phyloP scores from a whole-genome alignment of 164 flowering plant species.

The Tetrastigma voinierianum region DNA sequence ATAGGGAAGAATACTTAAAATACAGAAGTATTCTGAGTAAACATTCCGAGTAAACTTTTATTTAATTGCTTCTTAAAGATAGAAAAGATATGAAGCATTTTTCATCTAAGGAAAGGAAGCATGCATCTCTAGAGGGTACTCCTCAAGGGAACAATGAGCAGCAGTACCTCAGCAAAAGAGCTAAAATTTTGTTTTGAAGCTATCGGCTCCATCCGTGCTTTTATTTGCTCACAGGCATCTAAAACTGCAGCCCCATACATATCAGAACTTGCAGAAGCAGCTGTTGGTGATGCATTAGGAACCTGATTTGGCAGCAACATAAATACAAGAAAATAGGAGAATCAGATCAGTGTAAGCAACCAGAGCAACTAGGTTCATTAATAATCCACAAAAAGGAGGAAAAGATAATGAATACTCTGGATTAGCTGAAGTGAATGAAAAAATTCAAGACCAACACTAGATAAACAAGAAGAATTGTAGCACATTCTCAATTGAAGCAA shows the following conservation, averaged over 20 bases:
- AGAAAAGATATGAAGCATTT: not conserved
- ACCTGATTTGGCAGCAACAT: slow-evolving; percentile 43
- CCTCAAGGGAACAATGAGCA: not conserved
- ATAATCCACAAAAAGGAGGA: not conserved
- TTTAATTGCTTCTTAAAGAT: not conserved
- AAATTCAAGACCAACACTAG: not conserved
- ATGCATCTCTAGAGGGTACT: not conserved
- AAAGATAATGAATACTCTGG: not conserved
- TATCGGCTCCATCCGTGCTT: slow-evolving; percentile 85
- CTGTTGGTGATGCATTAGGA: slow-evolving; percentile 96
- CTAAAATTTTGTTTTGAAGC: slow-evolving; percentile 45
- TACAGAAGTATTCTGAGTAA: too few species aligned
- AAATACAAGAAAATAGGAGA: not conserved
- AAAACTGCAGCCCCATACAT: slow-evolving; percentile 97
- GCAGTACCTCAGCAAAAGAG: slow-evolving; percentile 80
- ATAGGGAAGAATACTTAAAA: too few species aligned
- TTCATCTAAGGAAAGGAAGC: not conserved
- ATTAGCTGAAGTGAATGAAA: not conserved
- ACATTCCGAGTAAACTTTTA: not conserved
- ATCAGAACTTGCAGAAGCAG: slow-evolving; percentile 99
- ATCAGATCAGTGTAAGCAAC: not conserved
- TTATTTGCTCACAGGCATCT: slow-evolving; percentile 98
- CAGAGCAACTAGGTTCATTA: not conserved
- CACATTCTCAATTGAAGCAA: not conserved
- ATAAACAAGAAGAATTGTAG: not conserved